A percentile compares a stretch with the other conserved stretches of the same genome.
These are phyloP conservation scores for Claviceps spartinae DNA, from an alignment of 2,329 filamentous ascomycete species.

Conservation along the genomic window DNA sequence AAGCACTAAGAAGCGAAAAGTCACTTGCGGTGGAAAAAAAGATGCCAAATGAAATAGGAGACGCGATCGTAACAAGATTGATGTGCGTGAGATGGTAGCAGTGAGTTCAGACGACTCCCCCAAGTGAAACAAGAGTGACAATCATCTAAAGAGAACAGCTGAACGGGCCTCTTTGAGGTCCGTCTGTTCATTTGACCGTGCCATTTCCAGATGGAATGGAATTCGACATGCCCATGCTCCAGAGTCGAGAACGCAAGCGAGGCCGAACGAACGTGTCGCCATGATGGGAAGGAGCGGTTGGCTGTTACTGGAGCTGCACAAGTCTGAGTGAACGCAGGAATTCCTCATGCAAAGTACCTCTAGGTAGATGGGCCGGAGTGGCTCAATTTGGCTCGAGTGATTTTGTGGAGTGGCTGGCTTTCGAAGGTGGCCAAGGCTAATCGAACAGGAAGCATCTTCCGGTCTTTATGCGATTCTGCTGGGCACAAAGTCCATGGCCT, in stretches of 20 bases:
- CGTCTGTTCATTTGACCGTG: neutral
- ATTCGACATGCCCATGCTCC: neutral
- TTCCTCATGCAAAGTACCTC: neutral
- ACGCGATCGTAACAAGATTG: neutral
- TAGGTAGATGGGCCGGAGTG: no score
- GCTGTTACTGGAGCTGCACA: neutral
- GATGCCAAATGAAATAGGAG: neutral
- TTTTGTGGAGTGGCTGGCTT: neutral
- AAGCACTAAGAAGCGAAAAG: neutral
- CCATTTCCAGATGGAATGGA: neutral
- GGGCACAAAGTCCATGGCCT: no score
- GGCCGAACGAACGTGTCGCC: neutral
- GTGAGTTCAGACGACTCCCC: neutral
- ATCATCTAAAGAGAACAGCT: neutral
- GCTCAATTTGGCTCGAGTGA: neutral
- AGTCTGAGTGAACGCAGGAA: neutral
- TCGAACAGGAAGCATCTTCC: no score
- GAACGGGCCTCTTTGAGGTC: neutral
- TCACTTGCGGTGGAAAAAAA: neutral
- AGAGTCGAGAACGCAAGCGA: neutral
- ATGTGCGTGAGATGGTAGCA: neutral
- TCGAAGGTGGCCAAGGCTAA: neutral
- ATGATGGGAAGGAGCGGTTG: neutral
- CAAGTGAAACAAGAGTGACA: neutral
- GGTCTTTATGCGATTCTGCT: no score